Evolutionary conservation across 768 basidiomycete species (phyloP).

Genomic region (Termitomyces sp.): DNA sequence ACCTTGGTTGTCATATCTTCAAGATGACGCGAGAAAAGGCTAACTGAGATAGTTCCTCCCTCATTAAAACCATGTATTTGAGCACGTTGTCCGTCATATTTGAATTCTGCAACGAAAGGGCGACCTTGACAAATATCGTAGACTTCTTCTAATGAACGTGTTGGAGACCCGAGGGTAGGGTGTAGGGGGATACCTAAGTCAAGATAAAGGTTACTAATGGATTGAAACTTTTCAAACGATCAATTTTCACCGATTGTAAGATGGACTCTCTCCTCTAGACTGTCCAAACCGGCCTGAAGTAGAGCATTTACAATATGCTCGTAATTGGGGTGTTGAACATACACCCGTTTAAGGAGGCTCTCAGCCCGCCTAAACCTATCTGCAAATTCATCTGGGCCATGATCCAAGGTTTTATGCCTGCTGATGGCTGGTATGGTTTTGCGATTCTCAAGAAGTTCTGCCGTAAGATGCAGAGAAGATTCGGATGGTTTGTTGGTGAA

Average conservation of each 20-base stretch:
- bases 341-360: conserved; percentile 61
- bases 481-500: conserved; percentile 11
- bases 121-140: conserved; percentile 60
- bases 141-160: conserved; percentile 79
- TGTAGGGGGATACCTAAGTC: conserved; percentile 71
- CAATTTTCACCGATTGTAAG: conserved; percentile 58
- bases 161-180: conserved; percentile 84
- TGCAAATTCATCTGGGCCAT: conserved; percentile 28
- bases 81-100: conserved; percentile 85
- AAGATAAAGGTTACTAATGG: not conserved
- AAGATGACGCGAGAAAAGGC: conserved; percentile 83
- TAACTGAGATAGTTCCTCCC: conserved; percentile 32
- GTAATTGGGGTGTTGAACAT: conserved; percentile 74
- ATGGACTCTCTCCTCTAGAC: conserved; percentile 52
- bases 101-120: conserved; percentile 83
- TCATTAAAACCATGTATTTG: conserved; percentile 59
- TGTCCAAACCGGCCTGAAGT: conserved; percentile 54
- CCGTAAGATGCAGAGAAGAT: conserved; percentile 19
- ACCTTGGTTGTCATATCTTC: conserved; percentile 92
- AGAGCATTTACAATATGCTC: conserved; percentile 61
- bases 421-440: conserved; percentile 2
- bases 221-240: not conserved
- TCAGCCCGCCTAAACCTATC: conserved; percentile 52
- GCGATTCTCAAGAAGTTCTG: conserved; percentile 19
- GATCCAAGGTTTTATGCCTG: conserved; percentile 19